Base-by-base conservation (phyloP, 169 alveolate species). In the Eimeria maxima region DNA sequence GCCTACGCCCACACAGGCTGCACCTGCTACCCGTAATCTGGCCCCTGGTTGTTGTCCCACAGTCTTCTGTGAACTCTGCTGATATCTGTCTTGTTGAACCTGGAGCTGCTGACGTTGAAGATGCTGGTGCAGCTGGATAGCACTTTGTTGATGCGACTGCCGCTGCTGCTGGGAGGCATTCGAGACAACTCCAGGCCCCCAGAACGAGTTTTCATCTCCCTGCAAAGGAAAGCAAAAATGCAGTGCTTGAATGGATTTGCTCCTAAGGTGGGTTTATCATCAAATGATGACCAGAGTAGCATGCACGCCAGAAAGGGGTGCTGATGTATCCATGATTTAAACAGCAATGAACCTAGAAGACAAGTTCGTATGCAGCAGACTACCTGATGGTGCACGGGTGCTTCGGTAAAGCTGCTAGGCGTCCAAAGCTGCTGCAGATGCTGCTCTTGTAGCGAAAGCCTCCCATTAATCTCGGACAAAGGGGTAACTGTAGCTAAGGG, bases 151-250 rank as follows among this genome's bases (percentile, higher is more conserved):
- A n/a, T 45, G 55, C n/a, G n/a, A 71, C 63, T 81, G 90, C 47
- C 69, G 69, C 71, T 81, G 90, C 71, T 81, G 90, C 67, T 81
- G 90, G 60, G 90, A 53, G 69, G 67, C 90, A 81, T 45, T 81
- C 69, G 65, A 55, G 69, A 47, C 53, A 53, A n/a, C n/a, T 11
- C 33, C 71, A 45, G 63, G 90, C 47, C 90, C 90, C 90, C 90
- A 81, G 53, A 81, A 50, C 90, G 44, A 10, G 69, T 50, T 29
- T 13, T 47, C 60, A 47, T 81, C 90, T 81, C 69, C 90, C 90
- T 81, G 90, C 90, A 81, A 74, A 69, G 69, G 47, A 81, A 50
- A 44, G 67, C 44, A 81, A 27, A 81, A 47, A 53, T 20, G 53
- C 65, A 47, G 44, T 78, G 38, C 84, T 73, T 73, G 57, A 27